Evolutionary conservation across 1,284 basidiomycete genomes (phyloP).

Genomic region (Pisolithus thermaeus): DNA sequence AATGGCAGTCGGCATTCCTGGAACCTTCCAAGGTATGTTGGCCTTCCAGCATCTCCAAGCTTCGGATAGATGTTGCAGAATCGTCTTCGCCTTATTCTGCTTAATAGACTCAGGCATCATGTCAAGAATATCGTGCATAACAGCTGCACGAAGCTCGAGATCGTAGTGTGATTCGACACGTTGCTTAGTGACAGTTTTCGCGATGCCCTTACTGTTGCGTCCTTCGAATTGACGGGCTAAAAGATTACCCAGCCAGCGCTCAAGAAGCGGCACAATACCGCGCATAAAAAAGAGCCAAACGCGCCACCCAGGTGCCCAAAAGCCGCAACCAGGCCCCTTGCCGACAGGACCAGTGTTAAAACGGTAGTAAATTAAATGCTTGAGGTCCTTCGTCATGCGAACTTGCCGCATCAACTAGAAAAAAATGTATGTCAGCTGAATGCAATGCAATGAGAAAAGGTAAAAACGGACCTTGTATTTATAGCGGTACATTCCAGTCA

Average conservation of each 20-base stretch:
- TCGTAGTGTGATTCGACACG: conserved; percentile 99
- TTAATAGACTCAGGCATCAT: conserved; percentile 99
- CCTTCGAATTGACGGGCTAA: conserved; percentile 98
- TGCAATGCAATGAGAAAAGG: not conserved
- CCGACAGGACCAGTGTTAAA: conserved; percentile 99
- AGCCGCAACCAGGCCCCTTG: conserved; percentile 98
- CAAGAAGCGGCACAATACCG: conserved; percentile 95
- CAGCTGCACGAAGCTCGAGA: conserved; percentile 93
- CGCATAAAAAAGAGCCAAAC: conserved; percentile 99
- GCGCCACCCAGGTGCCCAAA: conserved; percentile 99
- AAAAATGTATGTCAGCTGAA: conserved; percentile 8
- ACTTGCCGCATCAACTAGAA: conserved; percentile 94
- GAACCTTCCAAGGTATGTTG: conserved; percentile 97
- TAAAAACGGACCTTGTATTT: conserved; percentile 81
- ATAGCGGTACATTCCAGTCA: conserved; percentile 99
- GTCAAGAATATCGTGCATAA: conserved; percentile 99
- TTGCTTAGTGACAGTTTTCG: conserved; percentile 98
- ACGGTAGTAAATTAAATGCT: conserved; percentile 95
- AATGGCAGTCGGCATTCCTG: conserved; percentile 96
- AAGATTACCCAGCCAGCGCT: conserved; percentile 96
- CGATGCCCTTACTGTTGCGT: conserved; percentile 92
- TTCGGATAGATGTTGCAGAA: conserved; percentile 94
- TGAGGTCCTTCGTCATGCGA: conserved; percentile 98
- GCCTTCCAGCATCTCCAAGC: conserved; percentile 99
- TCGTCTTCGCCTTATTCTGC: conserved; percentile 98